phyloP scores from a whole-genome alignment of 129 eudicot species.

The Arctium minus region DNA sequence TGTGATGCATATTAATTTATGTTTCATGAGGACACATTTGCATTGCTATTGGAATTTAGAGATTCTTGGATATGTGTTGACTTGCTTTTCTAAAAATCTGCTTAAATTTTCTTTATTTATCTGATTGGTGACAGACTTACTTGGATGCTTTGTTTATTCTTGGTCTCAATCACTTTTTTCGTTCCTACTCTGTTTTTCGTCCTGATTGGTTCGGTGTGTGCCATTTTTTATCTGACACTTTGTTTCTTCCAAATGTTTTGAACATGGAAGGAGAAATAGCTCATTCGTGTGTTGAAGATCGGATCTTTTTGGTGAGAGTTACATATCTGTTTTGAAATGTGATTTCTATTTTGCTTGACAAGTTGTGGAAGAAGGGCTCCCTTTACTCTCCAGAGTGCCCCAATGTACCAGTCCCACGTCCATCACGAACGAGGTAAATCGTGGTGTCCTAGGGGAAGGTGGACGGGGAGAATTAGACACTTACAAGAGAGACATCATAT shows the following conservation, averaged over 20 bases:
- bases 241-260: not conserved
- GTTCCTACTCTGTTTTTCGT: not conserved
- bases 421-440: not conserved
- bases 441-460: not conserved
- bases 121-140: not conserved
- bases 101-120: not conserved
- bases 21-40: not conserved
- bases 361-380: not conserved
- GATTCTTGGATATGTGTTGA: not conserved
- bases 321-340: not conserved
- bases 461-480: not conserved
- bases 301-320: not conserved
- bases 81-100: not conserved
- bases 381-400: not conserved
- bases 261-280: not conserved
- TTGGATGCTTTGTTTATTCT: not conserved
- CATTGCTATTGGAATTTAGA: not conserved
- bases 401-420: not conserved
- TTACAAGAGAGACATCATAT: not conserved
- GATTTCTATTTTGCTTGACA: not conserved
- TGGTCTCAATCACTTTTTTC: not conserved
- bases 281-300: not conserved
- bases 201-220: not conserved
- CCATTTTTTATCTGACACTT: not conserved
- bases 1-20: not conserved